phyloP scores from a whole-genome alignment of 176 grass and related monocot genomes.

The Bolboschoenus planiculmis region DNA sequence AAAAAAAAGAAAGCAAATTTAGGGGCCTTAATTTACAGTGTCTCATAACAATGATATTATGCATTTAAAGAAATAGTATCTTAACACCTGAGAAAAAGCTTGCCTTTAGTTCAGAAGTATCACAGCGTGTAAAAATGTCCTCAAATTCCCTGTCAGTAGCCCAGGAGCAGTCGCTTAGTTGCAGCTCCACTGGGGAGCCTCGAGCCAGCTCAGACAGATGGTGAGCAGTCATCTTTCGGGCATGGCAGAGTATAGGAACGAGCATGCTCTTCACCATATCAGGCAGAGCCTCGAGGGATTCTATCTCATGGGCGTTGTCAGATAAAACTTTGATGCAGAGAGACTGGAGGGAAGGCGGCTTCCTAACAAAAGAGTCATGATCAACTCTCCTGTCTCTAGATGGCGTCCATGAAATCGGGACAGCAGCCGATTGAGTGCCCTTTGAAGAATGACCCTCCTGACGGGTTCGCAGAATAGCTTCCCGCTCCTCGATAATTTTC shows the following conservation, averaged over 20 bases:
- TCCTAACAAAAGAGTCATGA: not conserved
- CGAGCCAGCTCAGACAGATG: conserved; percentile 51
- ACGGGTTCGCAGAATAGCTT: conserved; percentile 48
- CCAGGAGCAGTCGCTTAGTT: conserved; percentile 82
- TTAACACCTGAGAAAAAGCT: not conserved
- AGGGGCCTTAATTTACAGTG: not conserved
- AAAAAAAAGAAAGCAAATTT: not conserved
- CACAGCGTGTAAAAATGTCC: conserved; percentile 47
- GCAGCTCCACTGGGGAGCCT: conserved; percentile 44
- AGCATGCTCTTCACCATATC: conserved; percentile 59
- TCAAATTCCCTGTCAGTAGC: conserved; percentile 56
- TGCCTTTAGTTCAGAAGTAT: conserved; percentile 54
- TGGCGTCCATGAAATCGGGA: conserved; percentile 53
- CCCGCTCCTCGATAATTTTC: conserved; percentile 57
- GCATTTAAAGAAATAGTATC: not conserved
- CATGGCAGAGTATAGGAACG: conserved; percentile 43
- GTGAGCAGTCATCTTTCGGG: conserved; percentile 67
- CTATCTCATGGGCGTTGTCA: conserved; percentile 64
- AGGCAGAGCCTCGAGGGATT: conserved; percentile 70
- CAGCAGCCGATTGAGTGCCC: conserved; percentile 2
- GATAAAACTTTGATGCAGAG: conserved; percentile 51
- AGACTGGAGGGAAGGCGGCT: conserved; percentile 42
- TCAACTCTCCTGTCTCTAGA: conserved; percentile 33
- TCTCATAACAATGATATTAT: not conserved
- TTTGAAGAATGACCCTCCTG: conserved; percentile 41